These are phyloP conservation scores for Rhodosporidiobolus odoratus DNA, from an alignment of 768 basidiomycete species.

Conservation along the genomic window DNA sequence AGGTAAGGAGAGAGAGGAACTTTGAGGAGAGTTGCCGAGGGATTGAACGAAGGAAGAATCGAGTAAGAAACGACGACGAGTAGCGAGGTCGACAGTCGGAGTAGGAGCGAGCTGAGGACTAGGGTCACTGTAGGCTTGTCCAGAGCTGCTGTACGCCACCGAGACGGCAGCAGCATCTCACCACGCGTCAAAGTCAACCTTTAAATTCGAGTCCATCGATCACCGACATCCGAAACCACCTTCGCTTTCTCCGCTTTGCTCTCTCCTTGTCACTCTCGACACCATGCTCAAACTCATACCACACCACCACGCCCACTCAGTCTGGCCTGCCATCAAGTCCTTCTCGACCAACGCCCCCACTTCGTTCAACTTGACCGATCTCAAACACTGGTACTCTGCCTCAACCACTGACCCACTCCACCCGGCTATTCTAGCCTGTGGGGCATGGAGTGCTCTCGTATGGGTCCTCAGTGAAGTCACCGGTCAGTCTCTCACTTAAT, in stretches of 20 bases:
- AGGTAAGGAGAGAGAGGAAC: background rate
- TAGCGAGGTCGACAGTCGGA: conserved; percentile 1
- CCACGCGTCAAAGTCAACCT: background rate
- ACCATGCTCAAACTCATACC: background rate
- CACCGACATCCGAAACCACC: background rate
- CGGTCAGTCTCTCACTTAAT: conserved; percentile 15
- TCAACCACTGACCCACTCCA: conserved; percentile 30
- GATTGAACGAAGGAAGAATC: conserved; percentile 21
- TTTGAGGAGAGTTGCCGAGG: background rate
- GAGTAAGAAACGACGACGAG: background rate
- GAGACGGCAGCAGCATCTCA: background rate
- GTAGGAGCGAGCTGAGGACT: background rate
- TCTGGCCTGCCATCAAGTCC: background rate
- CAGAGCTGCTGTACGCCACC: background rate
- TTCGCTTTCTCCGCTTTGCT: background rate
- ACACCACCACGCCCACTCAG: background rate
- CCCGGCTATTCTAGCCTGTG: conserved; percentile 18
- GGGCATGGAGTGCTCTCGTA: background rate
- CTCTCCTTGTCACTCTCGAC: background rate
- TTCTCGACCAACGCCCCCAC: conserved; percentile 4
- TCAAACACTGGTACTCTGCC: background rate
- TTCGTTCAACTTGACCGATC: background rate
- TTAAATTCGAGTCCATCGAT: too few species aligned
- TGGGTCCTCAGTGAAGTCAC: conserved; percentile 32
- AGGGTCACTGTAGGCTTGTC: background rate